Evolutionary conservation across 2,329 filamentous ascomycete species (phyloP).

Genomic region (Talaromyces piceae): DNA sequence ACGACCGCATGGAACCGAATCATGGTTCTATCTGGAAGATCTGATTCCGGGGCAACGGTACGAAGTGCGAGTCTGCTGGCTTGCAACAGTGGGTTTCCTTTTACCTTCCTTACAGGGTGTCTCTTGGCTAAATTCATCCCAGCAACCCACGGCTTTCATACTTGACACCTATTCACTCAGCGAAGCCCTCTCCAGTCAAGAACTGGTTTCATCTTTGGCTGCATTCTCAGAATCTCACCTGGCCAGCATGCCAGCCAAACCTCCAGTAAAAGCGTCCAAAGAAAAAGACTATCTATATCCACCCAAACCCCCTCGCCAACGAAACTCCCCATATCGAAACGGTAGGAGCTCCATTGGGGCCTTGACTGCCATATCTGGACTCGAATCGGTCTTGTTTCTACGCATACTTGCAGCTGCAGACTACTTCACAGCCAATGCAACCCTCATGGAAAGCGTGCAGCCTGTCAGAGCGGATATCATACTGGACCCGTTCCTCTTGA

Average conservation of each 20-base stretch:
- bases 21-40: constrained; percentile 71
- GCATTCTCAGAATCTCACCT: constrained; percentile 52
- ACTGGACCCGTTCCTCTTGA: constrained; percentile 76
- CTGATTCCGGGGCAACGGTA: constrained; percentile 69
- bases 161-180: constrained; percentile 58
- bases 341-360: too few species aligned
- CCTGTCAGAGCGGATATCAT: constrained; percentile 72
- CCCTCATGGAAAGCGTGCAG: constrained; percentile 67
- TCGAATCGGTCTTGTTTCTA: constrained; percentile 59
- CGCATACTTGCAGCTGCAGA: constrained; percentile 70
- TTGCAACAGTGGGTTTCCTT: constrained; percentile 67
- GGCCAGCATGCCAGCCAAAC: constrained; percentile 5
- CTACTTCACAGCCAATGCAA: constrained; percentile 68
- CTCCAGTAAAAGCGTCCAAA: background rate
- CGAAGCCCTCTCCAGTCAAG: constrained; percentile 54
- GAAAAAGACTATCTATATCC: constrained; percentile 5
- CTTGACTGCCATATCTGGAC: background rate
- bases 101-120: background rate
- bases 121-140: background rate
- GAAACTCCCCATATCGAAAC: too few species aligned
- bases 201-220: constrained; percentile 59
- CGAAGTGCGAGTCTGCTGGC: constrained; percentile 89
- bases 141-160: constrained; percentile 82
- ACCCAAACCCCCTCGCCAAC: constrained; percentile 14
- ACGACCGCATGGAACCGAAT: constrained; percentile 51